Evolutionary conservation across 225 moss, liverwort and hornwort genomes (phyloP).

Genomic region (Bryum argenteum): DNA sequence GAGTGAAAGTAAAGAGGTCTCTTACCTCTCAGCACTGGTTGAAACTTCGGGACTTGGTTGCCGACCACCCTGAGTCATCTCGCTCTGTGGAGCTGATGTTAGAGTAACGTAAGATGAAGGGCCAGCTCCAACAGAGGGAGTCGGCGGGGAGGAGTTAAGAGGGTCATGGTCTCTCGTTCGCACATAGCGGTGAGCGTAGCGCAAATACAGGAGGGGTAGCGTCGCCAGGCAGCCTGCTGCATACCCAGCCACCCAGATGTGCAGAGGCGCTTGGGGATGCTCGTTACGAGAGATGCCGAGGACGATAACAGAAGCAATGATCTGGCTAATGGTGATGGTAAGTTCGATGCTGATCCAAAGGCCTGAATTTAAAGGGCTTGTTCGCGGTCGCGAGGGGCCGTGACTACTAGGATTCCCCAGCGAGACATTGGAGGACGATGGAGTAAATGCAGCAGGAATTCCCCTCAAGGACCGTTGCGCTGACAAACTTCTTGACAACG

Average conservation of each 20-base stretch:
- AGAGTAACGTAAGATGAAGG: conserved; percentile 37
- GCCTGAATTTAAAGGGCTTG: conserved; percentile 56
- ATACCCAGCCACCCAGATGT: conserved; percentile 52
- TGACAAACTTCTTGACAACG: conserved; percentile 44
- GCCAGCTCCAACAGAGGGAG: conserved; percentile 34
- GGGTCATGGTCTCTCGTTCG: conserved; percentile 44
- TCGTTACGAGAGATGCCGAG: conserved; percentile 48
- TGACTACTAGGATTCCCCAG: conserved; percentile 36
- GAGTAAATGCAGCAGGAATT: conserved; percentile 40
- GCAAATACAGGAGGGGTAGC: conserved; percentile 54
- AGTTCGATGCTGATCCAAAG: conserved; percentile 59
- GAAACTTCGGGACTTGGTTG: conserved; percentile 30
- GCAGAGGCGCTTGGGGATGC: conserved; percentile 50
- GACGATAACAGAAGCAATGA: conserved; percentile 50
- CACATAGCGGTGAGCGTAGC: conserved; percentile 47
- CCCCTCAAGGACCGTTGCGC: conserved; percentile 29
- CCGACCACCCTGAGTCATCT: conserved; percentile 31
- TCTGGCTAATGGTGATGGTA: conserved; percentile 55
- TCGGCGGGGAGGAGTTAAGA: conserved; percentile 25
- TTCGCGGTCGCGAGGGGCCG: conserved; percentile 42
- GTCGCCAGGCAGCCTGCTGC: conserved; percentile 60
- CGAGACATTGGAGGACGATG: conserved; percentile 32
- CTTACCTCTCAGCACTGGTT: conserved; percentile 40
- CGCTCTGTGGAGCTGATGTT: conserved; percentile 41
- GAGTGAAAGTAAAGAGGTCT: not conserved